Conservation (phyloP, 1,284 basidiomycete genomes). For the Phellinidium pouzarii region DNA sequence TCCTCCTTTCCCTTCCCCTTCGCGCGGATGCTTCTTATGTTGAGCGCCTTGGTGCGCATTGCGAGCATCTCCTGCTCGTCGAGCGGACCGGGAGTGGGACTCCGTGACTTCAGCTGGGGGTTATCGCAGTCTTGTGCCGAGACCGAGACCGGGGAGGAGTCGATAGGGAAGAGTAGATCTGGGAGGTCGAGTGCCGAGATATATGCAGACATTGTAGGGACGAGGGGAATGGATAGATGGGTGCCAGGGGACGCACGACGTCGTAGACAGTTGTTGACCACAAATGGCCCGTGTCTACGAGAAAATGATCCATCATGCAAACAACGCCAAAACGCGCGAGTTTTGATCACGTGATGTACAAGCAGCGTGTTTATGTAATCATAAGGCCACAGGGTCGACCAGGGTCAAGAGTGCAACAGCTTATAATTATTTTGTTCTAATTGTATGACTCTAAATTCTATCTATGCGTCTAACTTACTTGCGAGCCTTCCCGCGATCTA, state of each 20-base stretch:
- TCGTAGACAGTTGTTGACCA: slow-evolving; percentile 4
- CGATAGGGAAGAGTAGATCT: background rate
- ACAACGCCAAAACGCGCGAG: slow-evolving; percentile 16
- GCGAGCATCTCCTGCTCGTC: slow-evolving; percentile 28
- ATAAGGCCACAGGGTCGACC: too few species aligned
- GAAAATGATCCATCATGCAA: slow-evolving; percentile 12
- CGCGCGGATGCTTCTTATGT: slow-evolving; percentile 22
- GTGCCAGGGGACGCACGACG: background rate
- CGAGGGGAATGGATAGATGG: too few species aligned
- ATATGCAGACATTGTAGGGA: slow-evolving; percentile 10
- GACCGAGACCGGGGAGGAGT: slow-evolving; percentile 9
- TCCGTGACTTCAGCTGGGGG: slow-evolving; percentile 5
- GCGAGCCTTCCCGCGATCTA: too few species aligned
- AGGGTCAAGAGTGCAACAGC: too few species aligned
- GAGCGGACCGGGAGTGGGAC: slow-evolving; percentile 28
- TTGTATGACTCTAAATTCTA: too few species aligned
- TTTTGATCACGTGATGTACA: slow-evolving; percentile 6
- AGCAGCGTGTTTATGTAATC: too few species aligned
- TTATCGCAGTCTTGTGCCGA: slow-evolving; percentile 3
- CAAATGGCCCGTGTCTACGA: background rate
- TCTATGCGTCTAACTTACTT: too few species aligned
- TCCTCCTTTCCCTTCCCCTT: slow-evolving; percentile 20
- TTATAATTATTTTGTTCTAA: too few species aligned
- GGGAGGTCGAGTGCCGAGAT: background rate
- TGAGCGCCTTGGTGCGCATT: slow-evolving; percentile 27